Evolutionary conservation across 208 protist species (phyloP).

Genomic region (Trypanosoma vivax): DNA sequence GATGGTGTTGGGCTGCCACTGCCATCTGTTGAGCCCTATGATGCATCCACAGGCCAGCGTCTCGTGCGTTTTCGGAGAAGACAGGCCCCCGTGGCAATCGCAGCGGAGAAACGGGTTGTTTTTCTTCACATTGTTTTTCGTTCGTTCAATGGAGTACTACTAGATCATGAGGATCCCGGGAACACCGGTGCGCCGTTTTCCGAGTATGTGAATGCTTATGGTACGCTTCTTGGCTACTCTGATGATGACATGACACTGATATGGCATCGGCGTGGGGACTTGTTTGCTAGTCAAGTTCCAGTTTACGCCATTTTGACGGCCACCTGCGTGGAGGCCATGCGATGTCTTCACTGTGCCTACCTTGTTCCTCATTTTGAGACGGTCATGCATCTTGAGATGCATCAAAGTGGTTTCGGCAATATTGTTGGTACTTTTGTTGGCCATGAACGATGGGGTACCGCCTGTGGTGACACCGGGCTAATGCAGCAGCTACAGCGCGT

Average conservation of each 20-base stretch:
- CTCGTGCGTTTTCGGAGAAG: constrained; percentile 52
- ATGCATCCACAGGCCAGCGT: constrained; percentile 30
- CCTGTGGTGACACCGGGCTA: constrained; percentile 65
- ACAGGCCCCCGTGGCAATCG: constrained; percentile 26
- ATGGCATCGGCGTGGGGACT: constrained; percentile 64
- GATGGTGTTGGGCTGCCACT: constrained; percentile 27
- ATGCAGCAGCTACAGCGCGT: constrained; percentile 30
- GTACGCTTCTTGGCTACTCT: constrained; percentile 69
- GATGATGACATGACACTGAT: constrained; percentile 65
- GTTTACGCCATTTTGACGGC: constrained; percentile 36
- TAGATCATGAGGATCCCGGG: no score
- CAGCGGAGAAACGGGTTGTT: constrained; percentile 31
- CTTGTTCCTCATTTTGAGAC: constrained; percentile 46
- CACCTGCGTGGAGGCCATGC: constrained; percentile 33
- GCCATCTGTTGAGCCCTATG: constrained; percentile 36
- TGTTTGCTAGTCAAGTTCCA: constrained; percentile 45
- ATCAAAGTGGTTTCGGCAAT: constrained; percentile 39
- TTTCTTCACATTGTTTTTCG: constrained; percentile 43
- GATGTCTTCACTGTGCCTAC: constrained; percentile 61
- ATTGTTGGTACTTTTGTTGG: constrained; percentile 32
- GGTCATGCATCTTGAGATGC: constrained; percentile 47
- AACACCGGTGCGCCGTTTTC: background rate
- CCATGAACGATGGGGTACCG: constrained; percentile 34
- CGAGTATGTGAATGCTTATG: constrained; percentile 21
- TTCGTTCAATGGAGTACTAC: background rate